Percentiles rank a stretch among this genome's conserved stretches.
Evolutionary conservation across 139 green algal species (phyloP).

Genomic region (Deuterostichococcus epilithicus): DNA sequence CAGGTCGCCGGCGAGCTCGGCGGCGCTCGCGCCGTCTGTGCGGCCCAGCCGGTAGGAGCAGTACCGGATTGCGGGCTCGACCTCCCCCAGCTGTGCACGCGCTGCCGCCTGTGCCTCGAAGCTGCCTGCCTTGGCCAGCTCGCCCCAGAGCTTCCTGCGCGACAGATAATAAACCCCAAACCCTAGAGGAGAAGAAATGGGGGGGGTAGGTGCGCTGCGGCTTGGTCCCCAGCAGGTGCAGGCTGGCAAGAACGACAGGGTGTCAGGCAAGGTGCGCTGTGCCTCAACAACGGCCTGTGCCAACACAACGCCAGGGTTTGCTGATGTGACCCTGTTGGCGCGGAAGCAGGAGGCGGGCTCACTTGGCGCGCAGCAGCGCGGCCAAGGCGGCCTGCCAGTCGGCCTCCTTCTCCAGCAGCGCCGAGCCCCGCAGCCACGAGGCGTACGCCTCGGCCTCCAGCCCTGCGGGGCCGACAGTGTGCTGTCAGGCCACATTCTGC

Average conservation of each 20-base stretch:
- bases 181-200: no score
- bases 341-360: neutral
- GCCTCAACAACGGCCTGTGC: no score
- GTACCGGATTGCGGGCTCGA: constrained; percentile 77
- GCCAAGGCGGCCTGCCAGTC: constrained; percentile 71
- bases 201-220: no score
- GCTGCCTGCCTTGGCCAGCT: constrained; percentile 69
- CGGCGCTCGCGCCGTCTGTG: neutral
- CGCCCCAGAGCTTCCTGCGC: constrained; percentile 66
- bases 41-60: constrained; percentile 76
- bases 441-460: constrained; percentile 88
- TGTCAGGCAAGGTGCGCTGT: no score
- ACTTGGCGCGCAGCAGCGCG: constrained; percentile 67
- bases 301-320: no score
- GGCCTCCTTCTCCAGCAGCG: constrained; percentile 74
- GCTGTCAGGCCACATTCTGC: no score
- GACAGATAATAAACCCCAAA: no score
- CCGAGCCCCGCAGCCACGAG: constrained; percentile 63
- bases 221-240: no score
- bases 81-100: constrained; percentile 76
- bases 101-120: constrained; percentile 67
- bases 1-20: neutral
- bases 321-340: neutral
- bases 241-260: no score
- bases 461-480: neutral